phyloP scores from a whole-genome alignment of 331 rosid species.

The Quercus tomentella region DNA sequence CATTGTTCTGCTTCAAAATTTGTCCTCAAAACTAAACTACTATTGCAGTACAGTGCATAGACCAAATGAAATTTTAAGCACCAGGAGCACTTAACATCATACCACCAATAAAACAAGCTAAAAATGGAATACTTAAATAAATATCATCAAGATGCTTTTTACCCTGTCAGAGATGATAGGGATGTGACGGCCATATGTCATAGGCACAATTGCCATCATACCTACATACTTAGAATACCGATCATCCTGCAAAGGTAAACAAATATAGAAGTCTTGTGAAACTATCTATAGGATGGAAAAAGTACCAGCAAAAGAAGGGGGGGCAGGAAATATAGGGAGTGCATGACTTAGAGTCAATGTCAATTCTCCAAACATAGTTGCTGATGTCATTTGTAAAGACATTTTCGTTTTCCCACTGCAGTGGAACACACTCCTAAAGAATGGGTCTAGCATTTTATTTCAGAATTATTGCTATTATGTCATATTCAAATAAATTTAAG shows the following conservation, averaged over 20 bases:
- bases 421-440: background rate
- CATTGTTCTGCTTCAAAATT: background rate
- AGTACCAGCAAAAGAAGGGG: background rate
- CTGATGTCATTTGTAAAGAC: background rate
- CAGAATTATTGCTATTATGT: background rate
- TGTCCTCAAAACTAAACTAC: background rate
- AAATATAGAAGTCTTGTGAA: background rate
- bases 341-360: background rate
- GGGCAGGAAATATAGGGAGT: background rate
- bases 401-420: background rate
- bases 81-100: background rate
- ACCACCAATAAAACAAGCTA: background rate
- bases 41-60: background rate
- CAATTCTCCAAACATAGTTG: background rate
- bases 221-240: constrained; percentile 80
- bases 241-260: constrained; percentile 66
- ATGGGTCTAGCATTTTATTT: background rate
- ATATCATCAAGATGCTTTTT: constrained; percentile 3
- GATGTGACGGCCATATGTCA: constrained; percentile 92
- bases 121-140: background rate
- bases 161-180: constrained; percentile 94
- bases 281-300: background rate
- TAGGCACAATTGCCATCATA: constrained; percentile 90
- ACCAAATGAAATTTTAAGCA: background rate
- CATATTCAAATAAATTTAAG: background rate